Percentiles rank a stretch among this genome's conserved stretches.
Evolutionary conservation across 805 yeast species (phyloP).

Genomic region (Kodamaea fukazawae): DNA sequence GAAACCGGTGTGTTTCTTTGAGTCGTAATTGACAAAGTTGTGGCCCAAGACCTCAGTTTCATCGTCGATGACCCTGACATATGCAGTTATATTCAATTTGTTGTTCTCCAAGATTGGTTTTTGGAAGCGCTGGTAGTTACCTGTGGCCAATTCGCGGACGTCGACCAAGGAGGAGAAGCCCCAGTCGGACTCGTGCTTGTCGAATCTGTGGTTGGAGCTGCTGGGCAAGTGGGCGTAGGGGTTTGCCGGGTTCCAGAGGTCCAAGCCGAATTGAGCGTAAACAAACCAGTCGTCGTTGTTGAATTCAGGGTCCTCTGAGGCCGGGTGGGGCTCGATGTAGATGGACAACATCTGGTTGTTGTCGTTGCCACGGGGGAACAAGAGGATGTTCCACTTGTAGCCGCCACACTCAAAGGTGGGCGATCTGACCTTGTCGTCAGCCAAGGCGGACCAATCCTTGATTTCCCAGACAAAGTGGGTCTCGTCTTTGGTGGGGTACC

Average conservation of each 20-base stretch:
- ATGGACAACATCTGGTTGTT: conserved; percentile 53
- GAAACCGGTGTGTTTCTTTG: conserved; percentile 82
- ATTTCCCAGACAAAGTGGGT: conserved; percentile 50
- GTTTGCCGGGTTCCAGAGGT: conserved; percentile 76
- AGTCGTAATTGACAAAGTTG: conserved; percentile 77
- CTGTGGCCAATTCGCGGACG: conserved; percentile 44
- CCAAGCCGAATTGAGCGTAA: conserved; percentile 89
- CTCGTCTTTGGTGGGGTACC: conserved; percentile 37
- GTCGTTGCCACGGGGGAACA: conserved; percentile 76
- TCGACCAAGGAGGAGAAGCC: conserved; percentile 84
- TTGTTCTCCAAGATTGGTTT: conserved; percentile 50
- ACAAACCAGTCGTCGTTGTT: conserved; percentile 62
- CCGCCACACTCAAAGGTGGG: conserved; percentile 56
- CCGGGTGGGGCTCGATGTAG: conserved; percentile 74
- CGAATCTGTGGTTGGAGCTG: conserved; percentile 76
- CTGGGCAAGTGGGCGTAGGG: conserved; percentile 59
- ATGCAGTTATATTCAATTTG: conserved; percentile 68
- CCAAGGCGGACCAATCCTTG: conserved; percentile 44
- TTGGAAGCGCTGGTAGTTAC: conserved; percentile 18
- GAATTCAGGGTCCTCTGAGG: conserved; percentile 14
- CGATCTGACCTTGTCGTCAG: conserved; percentile 45
- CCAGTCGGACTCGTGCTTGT: conserved; percentile 83
- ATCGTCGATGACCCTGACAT: conserved; percentile 75
- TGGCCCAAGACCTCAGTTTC: conserved; percentile 94
- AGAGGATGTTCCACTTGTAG: conserved; percentile 62